These are phyloP conservation scores for Pseudofabraea citricarpa DNA, from an alignment of 2,329 filamentous ascomycete species.

Conservation along the genomic window DNA sequence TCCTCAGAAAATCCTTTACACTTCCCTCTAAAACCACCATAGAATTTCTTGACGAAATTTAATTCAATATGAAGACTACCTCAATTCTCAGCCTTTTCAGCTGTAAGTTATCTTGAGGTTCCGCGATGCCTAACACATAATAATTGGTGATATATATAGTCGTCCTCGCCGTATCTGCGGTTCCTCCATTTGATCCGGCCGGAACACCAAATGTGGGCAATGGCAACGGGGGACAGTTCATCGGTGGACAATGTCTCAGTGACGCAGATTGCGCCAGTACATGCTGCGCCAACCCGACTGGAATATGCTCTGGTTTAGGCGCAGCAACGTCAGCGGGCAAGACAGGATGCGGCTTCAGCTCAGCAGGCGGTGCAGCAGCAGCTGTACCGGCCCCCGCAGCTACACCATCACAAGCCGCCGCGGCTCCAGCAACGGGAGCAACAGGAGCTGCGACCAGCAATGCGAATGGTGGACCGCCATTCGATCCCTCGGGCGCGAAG, in stretches of 20 bases:
- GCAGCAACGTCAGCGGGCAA: constrained; percentile 29
- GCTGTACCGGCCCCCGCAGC: constrained; percentile 4
- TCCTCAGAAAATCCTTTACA: too few species aligned
- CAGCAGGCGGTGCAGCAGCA: constrained; percentile 19
- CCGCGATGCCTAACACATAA: too few species aligned
- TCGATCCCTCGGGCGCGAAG: constrained; percentile 11
- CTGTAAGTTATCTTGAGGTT: too few species aligned
- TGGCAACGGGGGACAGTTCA: constrained; percentile 15
- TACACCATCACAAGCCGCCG: neutral
- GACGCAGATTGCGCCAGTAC: constrained; percentile 14
- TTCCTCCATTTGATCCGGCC: constrained; percentile 14
- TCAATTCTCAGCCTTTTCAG: too few species aligned
- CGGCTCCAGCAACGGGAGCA: neutral
- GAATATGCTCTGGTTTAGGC: constrained; percentile 29
- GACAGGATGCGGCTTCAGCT: constrained; percentile 9
- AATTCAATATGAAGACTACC: too few species aligned
- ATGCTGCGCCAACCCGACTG: constrained; percentile 17
- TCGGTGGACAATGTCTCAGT: constrained; percentile 17
- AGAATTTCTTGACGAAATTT: too few species aligned
- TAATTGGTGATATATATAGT: constrained; percentile 6
- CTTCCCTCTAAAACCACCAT: too few species aligned
- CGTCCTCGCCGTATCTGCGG: constrained; percentile 7
- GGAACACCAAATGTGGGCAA: constrained; percentile 17
- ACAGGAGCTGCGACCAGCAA: constrained; percentile 4
- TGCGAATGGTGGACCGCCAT: constrained; percentile 7